A percentile compares a stretch with the other conserved stretches of the same genome.
Conservation (phyloP, 1,284 basidiomycete genomes). For the Neonothopanus nambi region DNA sequence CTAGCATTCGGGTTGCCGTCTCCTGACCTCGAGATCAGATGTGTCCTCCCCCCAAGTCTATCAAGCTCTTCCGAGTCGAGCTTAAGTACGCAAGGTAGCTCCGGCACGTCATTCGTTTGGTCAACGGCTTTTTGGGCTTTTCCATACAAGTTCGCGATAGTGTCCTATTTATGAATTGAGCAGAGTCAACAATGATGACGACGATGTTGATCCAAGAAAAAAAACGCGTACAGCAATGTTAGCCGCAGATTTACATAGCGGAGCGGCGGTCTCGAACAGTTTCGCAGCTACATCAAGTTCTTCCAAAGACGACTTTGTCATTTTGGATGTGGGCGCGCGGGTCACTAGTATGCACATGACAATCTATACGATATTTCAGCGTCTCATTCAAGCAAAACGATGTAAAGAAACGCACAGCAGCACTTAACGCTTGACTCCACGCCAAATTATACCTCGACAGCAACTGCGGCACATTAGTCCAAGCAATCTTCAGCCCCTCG, state of each 20-base stretch:
- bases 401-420: conserved; percentile 48
- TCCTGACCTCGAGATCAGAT: conserved; percentile 33
- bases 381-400: neutral
- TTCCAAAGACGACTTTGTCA: conserved; percentile 54
- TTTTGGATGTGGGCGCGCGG: conserved; percentile 54
- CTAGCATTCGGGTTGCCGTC: neutral
- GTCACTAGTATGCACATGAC: conserved; percentile 68
- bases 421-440: conserved; percentile 64
- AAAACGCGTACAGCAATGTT: conserved; percentile 46
- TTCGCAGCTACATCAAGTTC: conserved; percentile 53
- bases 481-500: conserved; percentile 44
- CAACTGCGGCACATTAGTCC: conserved; percentile 38
- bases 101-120: conserved; percentile 12
- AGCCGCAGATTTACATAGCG: conserved; percentile 46
- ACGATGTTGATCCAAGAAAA: neutral
- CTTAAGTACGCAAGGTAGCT: neutral
- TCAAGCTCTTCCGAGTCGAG: conserved; percentile 54
- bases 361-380: conserved; percentile 41
- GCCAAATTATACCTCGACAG: conserved; percentile 47
- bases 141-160: conserved; percentile 48
- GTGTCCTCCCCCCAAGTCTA: conserved; percentile 62
- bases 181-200: conserved; percentile 7
- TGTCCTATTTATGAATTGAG: conserved; percentile 35
- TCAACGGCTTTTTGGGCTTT: conserved; percentile 54
- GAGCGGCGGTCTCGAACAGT: conserved; percentile 53